Percentiles rank a stretch among this genome's conserved stretches.
Evolutionary conservation across 208 protist genomes (phyloP).

Genomic region (Trypanosoma cruzi): DNA sequence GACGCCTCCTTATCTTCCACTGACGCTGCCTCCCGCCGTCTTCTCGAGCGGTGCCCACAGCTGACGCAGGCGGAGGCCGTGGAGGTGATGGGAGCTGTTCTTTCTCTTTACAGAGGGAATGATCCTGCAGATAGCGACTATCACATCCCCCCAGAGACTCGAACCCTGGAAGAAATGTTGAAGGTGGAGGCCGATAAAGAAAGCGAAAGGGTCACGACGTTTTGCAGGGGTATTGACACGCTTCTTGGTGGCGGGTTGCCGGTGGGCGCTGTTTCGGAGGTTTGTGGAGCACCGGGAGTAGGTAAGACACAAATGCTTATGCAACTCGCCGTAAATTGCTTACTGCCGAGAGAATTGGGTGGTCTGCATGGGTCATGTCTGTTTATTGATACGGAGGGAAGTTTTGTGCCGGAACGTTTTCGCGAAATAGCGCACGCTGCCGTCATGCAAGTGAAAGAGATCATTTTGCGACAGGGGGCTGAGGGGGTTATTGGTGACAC

Average conservation of each 20-base stretch:
- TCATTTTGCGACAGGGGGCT: conserved; percentile 17
- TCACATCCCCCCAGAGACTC: conserved; percentile 6
- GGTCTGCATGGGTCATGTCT: conserved; percentile 69
- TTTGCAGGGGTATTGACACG: conserved; percentile 71
- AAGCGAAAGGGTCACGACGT: conserved; percentile 55
- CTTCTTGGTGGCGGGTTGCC: conserved; percentile 75
- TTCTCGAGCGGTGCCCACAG: conserved; percentile 19
- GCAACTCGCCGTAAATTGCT: conserved; percentile 84
- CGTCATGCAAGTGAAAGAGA: conserved; percentile 34
- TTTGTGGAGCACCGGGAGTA: conserved; percentile 87
- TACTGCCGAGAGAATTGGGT: conserved; percentile 67
- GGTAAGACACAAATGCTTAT: conserved; percentile 93
- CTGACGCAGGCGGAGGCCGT: conserved; percentile 21
- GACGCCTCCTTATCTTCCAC: background rate
- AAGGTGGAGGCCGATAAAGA: background rate
- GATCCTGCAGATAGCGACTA: background rate
- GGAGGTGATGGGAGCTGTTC: conserved; percentile 18
- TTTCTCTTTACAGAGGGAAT: background rate
- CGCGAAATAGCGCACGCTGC: conserved; percentile 74
- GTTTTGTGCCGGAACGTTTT: conserved; percentile 77
- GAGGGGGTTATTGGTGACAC: conserved; percentile 11
- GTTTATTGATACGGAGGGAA: conserved; percentile 94
- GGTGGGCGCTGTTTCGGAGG: conserved; percentile 69
- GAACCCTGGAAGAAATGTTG: conserved; percentile 22
- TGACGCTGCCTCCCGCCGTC: background rate